Base-by-base conservation (phyloP, 2,329 filamentous ascomycete species). In the Pseudogymnoascus sp. region DNA sequence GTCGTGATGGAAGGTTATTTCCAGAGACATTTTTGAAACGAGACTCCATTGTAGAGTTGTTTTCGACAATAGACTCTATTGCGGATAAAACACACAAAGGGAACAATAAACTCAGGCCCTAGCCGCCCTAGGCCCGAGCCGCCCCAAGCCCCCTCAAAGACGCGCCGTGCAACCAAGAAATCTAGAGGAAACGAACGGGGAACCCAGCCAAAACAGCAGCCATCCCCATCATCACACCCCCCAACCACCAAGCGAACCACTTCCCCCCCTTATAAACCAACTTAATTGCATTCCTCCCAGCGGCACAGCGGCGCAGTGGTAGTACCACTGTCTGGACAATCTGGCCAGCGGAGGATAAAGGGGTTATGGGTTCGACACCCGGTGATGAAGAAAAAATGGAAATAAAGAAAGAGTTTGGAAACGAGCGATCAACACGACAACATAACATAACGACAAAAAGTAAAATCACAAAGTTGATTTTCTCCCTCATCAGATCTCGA, bases 201-300 rank as follows among this genome's bases (percentile, higher is more conserved):
- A 25, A 11, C n/a, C 2, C 44, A 61, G 56, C 21, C 59, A 38
- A 18, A 63, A 56, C 61, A 61, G 36, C 18, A 40, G 5, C 31
- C 61, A 44, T 66, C 63, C 25, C 16, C 38, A 46, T 44, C 12
- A 59, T 62, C 34, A 31, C 62, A 42, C 62, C 65, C 36, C 61
- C 28, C 28, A 28, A 28, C 28, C 28, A 28, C 28, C 28, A 28
- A 28, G 28, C 28, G 38, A 34, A 28, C 28, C 50, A 61, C 62
- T 34, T 64, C 67, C 66, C 60, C 46, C 28, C 59, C 25, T 56
- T 34, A 62, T 34, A 34, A 31, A 6, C 4, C n/a, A 53, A 31
- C 18, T 31, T 53, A 28, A 28, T 31, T 5, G 14, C n/a, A 25
- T 3, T 31, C 25, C 8, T 53, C n/a, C 46, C 28, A 53, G 46